Evolutionary conservation across 2,329 filamentous ascomycete genomes (phyloP).

Genomic region (Pseudogymnoascus sp.): DNA sequence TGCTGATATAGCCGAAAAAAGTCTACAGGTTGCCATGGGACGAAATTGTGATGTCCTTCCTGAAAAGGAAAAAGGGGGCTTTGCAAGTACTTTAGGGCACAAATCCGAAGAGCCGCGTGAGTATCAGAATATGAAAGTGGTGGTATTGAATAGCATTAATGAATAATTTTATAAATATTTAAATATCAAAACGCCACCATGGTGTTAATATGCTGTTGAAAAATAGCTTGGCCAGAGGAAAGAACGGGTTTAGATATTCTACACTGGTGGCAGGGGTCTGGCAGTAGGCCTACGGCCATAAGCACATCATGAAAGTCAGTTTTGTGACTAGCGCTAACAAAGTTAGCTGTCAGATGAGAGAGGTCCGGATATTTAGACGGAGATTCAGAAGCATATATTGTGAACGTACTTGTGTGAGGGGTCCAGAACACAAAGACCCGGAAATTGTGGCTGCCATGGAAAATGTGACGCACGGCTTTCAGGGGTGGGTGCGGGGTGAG

Average conservation of each 20-base stretch:
- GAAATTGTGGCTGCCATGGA: no score
- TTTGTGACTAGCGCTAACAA: not conserved
- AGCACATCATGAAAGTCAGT: not conserved
- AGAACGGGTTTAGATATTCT: not conserved
- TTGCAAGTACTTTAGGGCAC: no score
- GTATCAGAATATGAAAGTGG: not conserved
- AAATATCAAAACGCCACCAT: not conserved
- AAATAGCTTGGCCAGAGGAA: not conserved
- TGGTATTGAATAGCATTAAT: not conserved
- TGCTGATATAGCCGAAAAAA: no score
- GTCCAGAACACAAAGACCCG: not conserved
- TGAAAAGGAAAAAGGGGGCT: no score
- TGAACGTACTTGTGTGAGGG: not conserved
- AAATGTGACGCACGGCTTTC: not conserved
- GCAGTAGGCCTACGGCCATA: not conserved
- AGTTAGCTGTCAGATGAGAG: not conserved
- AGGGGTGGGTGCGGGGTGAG: not conserved
- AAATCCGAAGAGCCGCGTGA: no score
- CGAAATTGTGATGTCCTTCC: no score
- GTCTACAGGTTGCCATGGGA: no score
- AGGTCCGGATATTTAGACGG: not conserved
- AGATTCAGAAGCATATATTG: not conserved
- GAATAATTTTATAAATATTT: not conserved
- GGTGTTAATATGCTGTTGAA: not conserved
- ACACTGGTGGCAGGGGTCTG: not conserved